These are phyloP conservation scores for Lizonia empirigonia DNA, from an alignment of 2,329 filamentous ascomycete species.

Conservation along the genomic window DNA sequence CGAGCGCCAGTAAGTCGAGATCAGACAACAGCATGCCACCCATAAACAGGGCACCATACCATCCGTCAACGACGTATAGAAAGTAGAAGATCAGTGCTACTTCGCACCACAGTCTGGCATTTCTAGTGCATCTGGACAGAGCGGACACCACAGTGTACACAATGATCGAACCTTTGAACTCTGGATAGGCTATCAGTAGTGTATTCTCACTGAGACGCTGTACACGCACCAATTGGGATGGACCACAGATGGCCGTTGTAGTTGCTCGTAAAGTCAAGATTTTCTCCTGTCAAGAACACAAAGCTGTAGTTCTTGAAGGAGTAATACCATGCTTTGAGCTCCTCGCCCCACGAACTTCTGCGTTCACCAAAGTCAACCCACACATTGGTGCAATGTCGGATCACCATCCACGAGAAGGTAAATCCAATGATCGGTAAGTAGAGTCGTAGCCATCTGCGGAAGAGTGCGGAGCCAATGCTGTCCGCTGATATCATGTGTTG, in stretches of 20 bases:
- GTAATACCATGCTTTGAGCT: conserved; percentile 37
- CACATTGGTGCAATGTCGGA: conserved; percentile 54
- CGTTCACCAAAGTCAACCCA: conserved; percentile 53
- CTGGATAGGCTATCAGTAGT: conserved; percentile 8
- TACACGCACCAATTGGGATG: conserved; percentile 34
- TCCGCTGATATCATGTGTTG: conserved; percentile 50
- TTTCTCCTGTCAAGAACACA: conserved; percentile 62
- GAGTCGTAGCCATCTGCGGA: conserved; percentile 58
- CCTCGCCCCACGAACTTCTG: conserved; percentile 54
- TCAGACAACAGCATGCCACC: conserved; percentile 46
- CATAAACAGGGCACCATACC: conserved; percentile 56
- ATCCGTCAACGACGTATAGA: conserved; percentile 70
- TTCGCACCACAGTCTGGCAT: conserved; percentile 62
- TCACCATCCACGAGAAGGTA: conserved; percentile 60
- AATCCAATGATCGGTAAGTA: conserved; percentile 60
- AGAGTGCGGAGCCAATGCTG: conserved; percentile 55
- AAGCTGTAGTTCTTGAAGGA: conserved; percentile 70
- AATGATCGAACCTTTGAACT: conserved; percentile 64
- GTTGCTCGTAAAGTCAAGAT: conserved; percentile 59
- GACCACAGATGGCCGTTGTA: conserved; percentile 48
- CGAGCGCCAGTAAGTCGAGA: conserved; percentile 40
- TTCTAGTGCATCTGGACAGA: conserved; percentile 61
- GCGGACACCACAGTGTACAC: conserved; percentile 64
- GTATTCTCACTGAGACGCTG: background rate
- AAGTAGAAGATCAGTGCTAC: conserved; percentile 66